Base-by-base conservation (phyloP, 2,329 filamentous ascomycete species). In the Fusarium sarcochroum region DNA sequence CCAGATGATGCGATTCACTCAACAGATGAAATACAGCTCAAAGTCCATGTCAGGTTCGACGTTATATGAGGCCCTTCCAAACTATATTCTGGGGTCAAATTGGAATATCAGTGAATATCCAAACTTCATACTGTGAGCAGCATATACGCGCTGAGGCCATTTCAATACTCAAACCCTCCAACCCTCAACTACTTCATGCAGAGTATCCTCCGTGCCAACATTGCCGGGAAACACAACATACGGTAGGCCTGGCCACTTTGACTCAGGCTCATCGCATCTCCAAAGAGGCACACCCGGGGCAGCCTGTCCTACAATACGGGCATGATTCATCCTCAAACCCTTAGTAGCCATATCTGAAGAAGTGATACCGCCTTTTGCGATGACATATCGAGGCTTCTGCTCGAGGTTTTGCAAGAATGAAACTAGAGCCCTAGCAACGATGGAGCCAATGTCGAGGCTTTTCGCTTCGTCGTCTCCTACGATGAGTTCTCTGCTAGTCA, bases 331-430 rank as follows among this genome's bases (percentile, higher is more conserved):
- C 18, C 78, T 78, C 18, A 89, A 69, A 0, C 84, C 85, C 55
- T 88, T 87, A 0, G 84, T 87, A 0, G 86, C 86, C 68, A 84
- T 84, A 61, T 89, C 86, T 0, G 85, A 87, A 3, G 83, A 85
- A 0, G 87, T 89, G 58, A 89, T 89, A n/a, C 86, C 86, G 0
- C 87, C 86, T 76, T 86, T 89, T 0, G 86, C 85, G 71, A 89
- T 85, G 7, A 89, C 76, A 72, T 87, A 89, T 50, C 85, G 75
- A 5, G 86, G 86, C 40, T 81, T 79, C 9, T 82, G 78, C 20
- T 83, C 76, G 15, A 88, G 77, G 4, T 75, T 71, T 10, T 78
- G 76, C 9, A 88, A 69, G 51, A 89, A 83, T 7, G 75, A 75
- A 0, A 88, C 86, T n/a, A 89, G 75, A 2, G 82, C 81, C 18